These are phyloP conservation scores for Lactarius hengduanensis DNA, from an alignment of 768 basidiomycete genomes.

Conservation along the genomic window DNA sequence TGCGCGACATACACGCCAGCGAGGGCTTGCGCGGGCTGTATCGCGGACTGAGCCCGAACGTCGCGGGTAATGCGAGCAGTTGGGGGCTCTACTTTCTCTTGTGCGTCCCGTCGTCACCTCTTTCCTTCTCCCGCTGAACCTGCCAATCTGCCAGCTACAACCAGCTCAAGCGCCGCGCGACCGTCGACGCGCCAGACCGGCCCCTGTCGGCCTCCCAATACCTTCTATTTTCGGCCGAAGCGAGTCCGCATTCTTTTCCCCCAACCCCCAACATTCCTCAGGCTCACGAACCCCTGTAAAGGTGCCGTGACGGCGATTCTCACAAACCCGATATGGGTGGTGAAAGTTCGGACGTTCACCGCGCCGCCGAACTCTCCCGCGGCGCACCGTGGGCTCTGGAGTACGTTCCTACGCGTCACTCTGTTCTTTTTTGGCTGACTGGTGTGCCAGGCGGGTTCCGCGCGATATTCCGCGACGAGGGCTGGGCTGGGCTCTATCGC, in stretches of 20 bases:
- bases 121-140: neutral
- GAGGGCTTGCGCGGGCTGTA: conserved; percentile 88
- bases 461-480: conserved; percentile 70
- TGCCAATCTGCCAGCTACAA: conserved; percentile 69
- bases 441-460: conserved; percentile 60
- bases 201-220: conserved; percentile 75
- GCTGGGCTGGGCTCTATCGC: conserved; percentile 75
- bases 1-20: conserved; percentile 67
- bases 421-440: neutral
- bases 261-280: conserved; percentile 2
- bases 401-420: conserved; percentile 42
- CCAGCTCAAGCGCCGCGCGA: conserved; percentile 82
- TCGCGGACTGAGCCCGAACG: conserved; percentile 84
- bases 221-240: conserved; percentile 90
- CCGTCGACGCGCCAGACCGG: conserved; percentile 61
- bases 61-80: conserved; percentile 88
- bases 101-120: conserved; percentile 51
- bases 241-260: conserved; percentile 69
- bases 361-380: conserved; percentile 61
- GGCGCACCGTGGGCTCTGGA: conserved; percentile 78
- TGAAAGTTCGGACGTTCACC: conserved; percentile 96
- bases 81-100: conserved; percentile 56
- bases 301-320: conserved; percentile 94
- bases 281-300: conserved; percentile 34
- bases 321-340: conserved; percentile 98